Conservation (phyloP, 768 basidiomycete genomes). For the Guyanaporus albipodus region DNA sequence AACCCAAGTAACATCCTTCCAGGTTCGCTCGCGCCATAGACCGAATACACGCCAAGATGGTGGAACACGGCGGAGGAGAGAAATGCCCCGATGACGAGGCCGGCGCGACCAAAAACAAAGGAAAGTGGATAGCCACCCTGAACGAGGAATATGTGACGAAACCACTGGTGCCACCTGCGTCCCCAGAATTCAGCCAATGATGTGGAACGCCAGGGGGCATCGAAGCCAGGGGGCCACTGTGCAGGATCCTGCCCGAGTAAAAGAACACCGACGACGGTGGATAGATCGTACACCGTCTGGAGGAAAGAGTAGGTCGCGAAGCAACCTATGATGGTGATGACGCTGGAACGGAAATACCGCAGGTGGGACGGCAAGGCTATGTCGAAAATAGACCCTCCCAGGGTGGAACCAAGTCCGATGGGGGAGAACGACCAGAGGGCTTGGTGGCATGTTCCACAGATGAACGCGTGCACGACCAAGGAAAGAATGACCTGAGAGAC, state of each 20-base stretch:
- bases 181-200: conserved; percentile 2
- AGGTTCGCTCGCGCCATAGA: not conserved
- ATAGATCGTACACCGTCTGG: not conserved
- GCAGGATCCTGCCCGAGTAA: not conserved
- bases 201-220: not conserved
- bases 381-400: not conserved
- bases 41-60: not conserved
- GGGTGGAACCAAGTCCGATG: not conserved
- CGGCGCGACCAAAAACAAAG: not conserved
- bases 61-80: not conserved
- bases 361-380: not conserved
- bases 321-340: not conserved
- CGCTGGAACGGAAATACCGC: not conserved
- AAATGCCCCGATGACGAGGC: not conserved
- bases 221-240: conserved; percentile 3
- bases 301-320: not conserved
- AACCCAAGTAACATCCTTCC: conserved; percentile 1
- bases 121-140: conserved; percentile 1
- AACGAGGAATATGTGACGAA: conserved; percentile 2
- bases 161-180: conserved; percentile 3
- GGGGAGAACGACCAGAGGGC: conserved; percentile 1
- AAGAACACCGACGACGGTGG: not conserved
- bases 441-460: not conserved
- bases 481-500: not conserved
- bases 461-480: not conserved